A percentile compares a stretch with the other conserved stretches of the same genome.
phyloP scores from a whole-genome alignment of 495 filamentous ascomycete genomes.

The Aeminium ludgeri region DNA sequence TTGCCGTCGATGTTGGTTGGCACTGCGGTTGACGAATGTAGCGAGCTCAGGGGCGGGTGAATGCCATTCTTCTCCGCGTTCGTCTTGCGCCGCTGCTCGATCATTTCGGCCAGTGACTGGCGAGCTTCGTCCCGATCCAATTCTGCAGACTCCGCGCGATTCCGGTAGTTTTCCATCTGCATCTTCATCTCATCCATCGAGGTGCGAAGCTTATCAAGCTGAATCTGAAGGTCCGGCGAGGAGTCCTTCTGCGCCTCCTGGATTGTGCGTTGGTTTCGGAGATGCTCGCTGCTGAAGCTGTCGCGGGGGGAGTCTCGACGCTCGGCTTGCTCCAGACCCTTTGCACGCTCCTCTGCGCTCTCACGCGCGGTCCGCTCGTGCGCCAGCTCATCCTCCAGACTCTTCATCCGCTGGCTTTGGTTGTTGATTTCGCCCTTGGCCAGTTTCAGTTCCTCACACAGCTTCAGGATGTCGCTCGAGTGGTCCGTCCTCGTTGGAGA shows the following conservation, averaged over 20 bases:
- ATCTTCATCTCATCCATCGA: constrained; percentile 73
- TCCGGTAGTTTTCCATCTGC: constrained; percentile 60
- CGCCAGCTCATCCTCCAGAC: constrained; percentile 60
- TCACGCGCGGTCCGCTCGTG: constrained; percentile 70
- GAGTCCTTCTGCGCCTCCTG: constrained; percentile 4
- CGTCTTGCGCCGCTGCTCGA: constrained; percentile 57
- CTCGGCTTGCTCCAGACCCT: constrained; percentile 42
- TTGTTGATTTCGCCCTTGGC: constrained; percentile 70
- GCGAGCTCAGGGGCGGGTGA: not conserved
- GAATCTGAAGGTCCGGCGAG: constrained; percentile 40
- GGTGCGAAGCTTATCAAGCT: constrained; percentile 59
- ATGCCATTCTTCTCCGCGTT: constrained; percentile 29
- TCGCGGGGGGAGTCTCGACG: constrained; percentile 7
- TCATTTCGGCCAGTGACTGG: constrained; percentile 73
- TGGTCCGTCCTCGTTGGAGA: constrained; percentile 32
- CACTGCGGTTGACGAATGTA: not conserved
- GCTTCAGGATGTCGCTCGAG: constrained; percentile 54
- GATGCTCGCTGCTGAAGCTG: constrained; percentile 2
- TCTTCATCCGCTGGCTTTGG: constrained; percentile 59
- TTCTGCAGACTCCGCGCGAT: constrained; percentile 65
- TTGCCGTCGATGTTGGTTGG: constrained; percentile 1
- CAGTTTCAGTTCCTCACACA: constrained; percentile 65
- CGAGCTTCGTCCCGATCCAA: constrained; percentile 47
- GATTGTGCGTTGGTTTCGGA: constrained; percentile 5
- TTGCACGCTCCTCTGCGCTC: constrained; percentile 63